Percentiles rank a stretch among this genome's conserved stretches.
Evolutionary conservation across 306 rosid genomes (phyloP).

Genomic region (Quercus ilex): DNA sequence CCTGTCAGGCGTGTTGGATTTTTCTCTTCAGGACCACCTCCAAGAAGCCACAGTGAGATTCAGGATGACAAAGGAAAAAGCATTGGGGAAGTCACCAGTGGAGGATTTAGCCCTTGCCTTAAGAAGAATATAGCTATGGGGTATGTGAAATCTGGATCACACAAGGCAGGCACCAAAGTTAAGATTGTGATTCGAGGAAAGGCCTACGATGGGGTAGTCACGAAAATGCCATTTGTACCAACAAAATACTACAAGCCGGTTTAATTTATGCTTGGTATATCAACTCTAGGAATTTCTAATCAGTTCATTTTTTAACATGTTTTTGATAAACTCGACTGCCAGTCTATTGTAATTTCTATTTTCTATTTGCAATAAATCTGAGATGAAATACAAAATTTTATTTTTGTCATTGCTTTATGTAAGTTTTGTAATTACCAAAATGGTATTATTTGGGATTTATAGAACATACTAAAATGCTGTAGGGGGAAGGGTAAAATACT

Average conservation of each 20-base stretch:
- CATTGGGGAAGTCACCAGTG: slow-evolving; percentile 97
- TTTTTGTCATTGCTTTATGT: slow-evolving; percentile 2
- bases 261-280: slow-evolving; percentile 30
- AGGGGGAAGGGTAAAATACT: too few relatives aligned
- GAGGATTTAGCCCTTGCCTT: slow-evolving; percentile 98
- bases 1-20: slow-evolving; percentile 83
- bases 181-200: slow-evolving; percentile 86
- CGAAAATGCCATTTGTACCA: slow-evolving; percentile 96
- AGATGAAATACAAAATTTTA: slow-evolving; percentile 9
- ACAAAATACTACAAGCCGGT: slow-evolving; percentile 94
- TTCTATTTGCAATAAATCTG: slow-evolving; percentile 17
- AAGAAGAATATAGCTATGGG: slow-evolving; percentile 98
- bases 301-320: background rate
- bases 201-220: slow-evolving; percentile 80
- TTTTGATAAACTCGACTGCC: slow-evolving; percentile 1
- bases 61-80: slow-evolving; percentile 71
- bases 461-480: background rate
- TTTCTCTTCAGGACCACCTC: slow-evolving; percentile 89
- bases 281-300: slow-evolving; percentile 18
- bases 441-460: background rate
- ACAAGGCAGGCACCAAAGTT: slow-evolving; percentile 90
- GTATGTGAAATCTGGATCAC: slow-evolving; percentile 92
- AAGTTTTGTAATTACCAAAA: background rate
- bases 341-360: slow-evolving; percentile 34
- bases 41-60: slow-evolving; percentile 95